These are phyloP conservation scores for Dicorynia guianensis DNA, from an alignment of 306 rosid genomes.

Conservation along the genomic window DNA sequence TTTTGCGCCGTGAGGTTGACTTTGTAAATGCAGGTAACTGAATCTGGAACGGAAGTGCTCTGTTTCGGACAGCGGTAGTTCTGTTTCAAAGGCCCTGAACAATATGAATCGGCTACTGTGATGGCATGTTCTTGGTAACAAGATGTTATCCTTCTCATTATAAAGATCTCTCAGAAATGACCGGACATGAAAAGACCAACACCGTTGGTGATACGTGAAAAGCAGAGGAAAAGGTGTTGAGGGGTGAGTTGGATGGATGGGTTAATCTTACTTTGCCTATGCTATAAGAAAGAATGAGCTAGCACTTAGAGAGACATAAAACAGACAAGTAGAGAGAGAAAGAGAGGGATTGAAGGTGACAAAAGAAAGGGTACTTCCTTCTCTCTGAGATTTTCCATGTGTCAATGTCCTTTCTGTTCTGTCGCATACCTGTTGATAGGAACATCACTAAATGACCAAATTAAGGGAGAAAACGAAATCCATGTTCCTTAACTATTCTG, in stretches of 20 bases:
- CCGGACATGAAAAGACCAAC: conserved; percentile 36
- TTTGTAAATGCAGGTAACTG: conserved; percentile 64
- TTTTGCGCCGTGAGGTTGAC: conserved; percentile 51
- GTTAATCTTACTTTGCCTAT: conserved; percentile 37
- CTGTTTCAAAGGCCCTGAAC: conserved; percentile 75
- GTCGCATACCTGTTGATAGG: conserved; percentile 33
- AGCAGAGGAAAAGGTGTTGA: conserved; percentile 28
- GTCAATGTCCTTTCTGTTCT: conserved; percentile 45
- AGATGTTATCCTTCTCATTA: conserved; percentile 79
- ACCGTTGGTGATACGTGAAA: conserved; percentile 12
- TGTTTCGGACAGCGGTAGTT: conserved; percentile 57
- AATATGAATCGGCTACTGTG: conserved; percentile 82
- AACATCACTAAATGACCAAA: conserved; percentile 42
- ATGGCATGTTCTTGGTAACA: conserved; percentile 92
- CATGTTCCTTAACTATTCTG: conserved; percentile 28
- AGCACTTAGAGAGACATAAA: conserved; percentile 1
- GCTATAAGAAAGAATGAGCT: conserved; percentile 39
- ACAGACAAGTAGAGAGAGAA: neutral
- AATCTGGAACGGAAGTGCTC: conserved; percentile 52
- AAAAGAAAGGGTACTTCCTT: conserved; percentile 32
- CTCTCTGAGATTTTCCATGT: conserved; percentile 44
- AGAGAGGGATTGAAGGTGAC: conserved; percentile 27
- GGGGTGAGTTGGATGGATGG: conserved; percentile 20
- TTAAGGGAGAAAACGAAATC: conserved; percentile 36
- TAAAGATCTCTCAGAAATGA: conserved; percentile 23